Evolutionary conservation across 2,329 filamentous ascomycete species (phyloP).

Genomic region (Lasiodiplodia hormozganensis): DNA sequence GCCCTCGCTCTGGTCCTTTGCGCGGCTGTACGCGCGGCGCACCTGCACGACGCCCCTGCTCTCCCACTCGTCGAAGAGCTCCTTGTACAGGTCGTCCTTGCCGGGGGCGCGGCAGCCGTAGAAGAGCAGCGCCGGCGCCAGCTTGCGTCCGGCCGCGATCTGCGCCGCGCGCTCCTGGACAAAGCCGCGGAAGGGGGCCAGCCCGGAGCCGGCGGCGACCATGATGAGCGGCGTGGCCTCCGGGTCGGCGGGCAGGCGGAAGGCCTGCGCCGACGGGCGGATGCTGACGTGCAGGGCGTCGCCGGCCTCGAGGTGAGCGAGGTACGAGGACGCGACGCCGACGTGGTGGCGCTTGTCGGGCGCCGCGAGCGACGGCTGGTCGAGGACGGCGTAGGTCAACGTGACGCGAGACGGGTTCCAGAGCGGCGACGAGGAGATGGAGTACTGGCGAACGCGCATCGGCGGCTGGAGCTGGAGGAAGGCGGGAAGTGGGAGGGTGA

Average conservation of each 20-base stretch:
- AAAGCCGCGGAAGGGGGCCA: conserved; percentile 54
- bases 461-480: conserved; percentile 78
- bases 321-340: conserved; percentile 53
- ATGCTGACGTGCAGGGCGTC: conserved; percentile 53
- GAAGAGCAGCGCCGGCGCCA: conserved; percentile 70
- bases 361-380: conserved; percentile 58
- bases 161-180: conserved; percentile 51
- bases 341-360: conserved; percentile 52
- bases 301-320: conserved; percentile 48
- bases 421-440: conserved; percentile 77
- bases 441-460: conserved; percentile 81
- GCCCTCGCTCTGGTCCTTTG: conserved; percentile 50
- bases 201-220: conserved; percentile 48
- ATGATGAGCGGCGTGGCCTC: conserved; percentile 52
- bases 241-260: conserved; percentile 52
- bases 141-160: conserved; percentile 54
- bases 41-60: conserved; percentile 66
- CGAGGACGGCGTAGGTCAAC: conserved; percentile 72
- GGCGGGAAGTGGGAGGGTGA: conserved; percentile 67
- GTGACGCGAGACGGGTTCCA: conserved; percentile 63
- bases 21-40: conserved; percentile 65
- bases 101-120: conserved; percentile 66
- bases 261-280: conserved; percentile 49
- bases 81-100: conserved; percentile 66
- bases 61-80: conserved; percentile 67